phyloP scores from a whole-genome alignment of 164 flowering plant genomes.

The Chimonanthus salicifolius region DNA sequence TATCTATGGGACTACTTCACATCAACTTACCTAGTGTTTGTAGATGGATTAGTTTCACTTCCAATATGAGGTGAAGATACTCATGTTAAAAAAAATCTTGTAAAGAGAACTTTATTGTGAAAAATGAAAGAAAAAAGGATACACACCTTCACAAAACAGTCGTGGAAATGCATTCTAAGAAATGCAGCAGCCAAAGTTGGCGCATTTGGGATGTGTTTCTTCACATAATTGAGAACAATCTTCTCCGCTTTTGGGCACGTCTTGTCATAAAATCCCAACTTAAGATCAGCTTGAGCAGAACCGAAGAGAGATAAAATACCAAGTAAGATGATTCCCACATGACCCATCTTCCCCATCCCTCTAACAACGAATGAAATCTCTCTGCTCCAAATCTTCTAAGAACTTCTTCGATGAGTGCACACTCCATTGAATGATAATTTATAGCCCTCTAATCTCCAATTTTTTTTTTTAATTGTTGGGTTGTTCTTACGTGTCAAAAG shows the following conservation, averaged over 20 bases:
- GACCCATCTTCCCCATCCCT: slow-evolving; percentile 13
- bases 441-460: neutral
- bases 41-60: too few relatives aligned
- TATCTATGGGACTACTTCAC: too few relatives aligned
- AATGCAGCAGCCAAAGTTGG: slow-evolving; percentile 62
- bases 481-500: neutral
- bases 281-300: slow-evolving; percentile 39
- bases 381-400: neutral
- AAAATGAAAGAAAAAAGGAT: neutral
- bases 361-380: slow-evolving; percentile 1
- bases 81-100: too few relatives aligned
- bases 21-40: too few relatives aligned
- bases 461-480: neutral
- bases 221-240: slow-evolving; percentile 50
- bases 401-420: neutral
- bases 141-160: slow-evolving; percentile 83
- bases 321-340: slow-evolving; percentile 15
- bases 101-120: neutral
- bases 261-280: slow-evolving; percentile 45
- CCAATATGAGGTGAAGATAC: too few relatives aligned
- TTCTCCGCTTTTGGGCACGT: slow-evolving; percentile 80
- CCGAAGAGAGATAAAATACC: slow-evolving; percentile 22
- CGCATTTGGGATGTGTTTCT: slow-evolving; percentile 54
- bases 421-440: neutral
- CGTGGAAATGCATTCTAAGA: slow-evolving; percentile 81